Conservation (phyloP, 2,329 filamentous ascomycete genomes). For the Furcasterigmium furcatum region DNA sequence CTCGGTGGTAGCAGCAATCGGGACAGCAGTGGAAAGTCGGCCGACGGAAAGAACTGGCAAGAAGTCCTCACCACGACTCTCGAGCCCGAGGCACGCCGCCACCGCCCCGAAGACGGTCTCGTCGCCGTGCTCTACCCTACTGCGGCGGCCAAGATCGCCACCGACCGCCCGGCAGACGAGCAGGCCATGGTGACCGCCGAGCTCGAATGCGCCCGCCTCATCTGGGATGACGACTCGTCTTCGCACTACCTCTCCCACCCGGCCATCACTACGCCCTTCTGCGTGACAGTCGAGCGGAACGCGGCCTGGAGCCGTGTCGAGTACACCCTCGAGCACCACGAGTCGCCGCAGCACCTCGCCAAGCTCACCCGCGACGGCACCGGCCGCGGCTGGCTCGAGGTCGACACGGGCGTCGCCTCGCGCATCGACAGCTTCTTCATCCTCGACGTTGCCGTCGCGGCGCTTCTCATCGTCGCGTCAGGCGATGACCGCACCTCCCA, state of each 20-base stretch:
- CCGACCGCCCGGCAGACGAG: conserved; percentile 57
- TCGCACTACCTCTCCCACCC: conserved; percentile 63
- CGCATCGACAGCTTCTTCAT: conserved; percentile 60
- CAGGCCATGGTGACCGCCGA: conserved; percentile 61
- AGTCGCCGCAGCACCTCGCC: conserved; percentile 57
- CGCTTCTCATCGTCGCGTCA: conserved; percentile 56
- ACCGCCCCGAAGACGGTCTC: conserved; percentile 57
- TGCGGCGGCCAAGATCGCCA: conserved; percentile 59
- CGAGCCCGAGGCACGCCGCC: conserved; percentile 49
- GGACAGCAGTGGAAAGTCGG: conserved; percentile 21
- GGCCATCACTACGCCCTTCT: conserved; percentile 60
- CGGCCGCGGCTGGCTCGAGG: conserved; percentile 56
- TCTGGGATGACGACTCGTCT: conserved; percentile 64
- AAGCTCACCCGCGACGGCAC: conserved; percentile 58
- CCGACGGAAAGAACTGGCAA: conserved; percentile 48
- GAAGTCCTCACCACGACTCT: conserved; percentile 57
- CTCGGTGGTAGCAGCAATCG: conserved; percentile 16
- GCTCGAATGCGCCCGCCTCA: conserved; percentile 65
- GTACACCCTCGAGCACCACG: conserved; percentile 63
- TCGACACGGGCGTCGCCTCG: conserved; percentile 57
- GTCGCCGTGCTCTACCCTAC: conserved; percentile 67
- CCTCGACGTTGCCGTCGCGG: conserved; percentile 58
- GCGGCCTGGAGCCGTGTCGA: conserved; percentile 59
- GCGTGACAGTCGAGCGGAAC: conserved; percentile 54
- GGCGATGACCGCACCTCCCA: conserved; percentile 49